These are phyloP conservation scores for Colletotrichum sublineola DNA, from an alignment of 2,329 filamentous ascomycete genomes.

Conservation along the genomic window DNA sequence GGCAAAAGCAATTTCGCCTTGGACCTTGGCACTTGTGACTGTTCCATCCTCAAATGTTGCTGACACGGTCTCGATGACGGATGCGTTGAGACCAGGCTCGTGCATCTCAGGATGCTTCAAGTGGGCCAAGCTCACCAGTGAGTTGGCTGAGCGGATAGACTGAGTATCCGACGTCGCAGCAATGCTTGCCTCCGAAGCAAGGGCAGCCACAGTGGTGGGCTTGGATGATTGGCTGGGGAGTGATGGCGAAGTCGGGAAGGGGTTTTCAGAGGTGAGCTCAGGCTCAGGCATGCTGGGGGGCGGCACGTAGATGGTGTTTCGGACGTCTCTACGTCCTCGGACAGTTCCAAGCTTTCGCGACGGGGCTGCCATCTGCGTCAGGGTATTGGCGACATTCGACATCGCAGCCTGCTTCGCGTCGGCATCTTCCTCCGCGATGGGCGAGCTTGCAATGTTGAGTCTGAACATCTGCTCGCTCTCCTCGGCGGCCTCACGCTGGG, in stretches of 20 bases:
- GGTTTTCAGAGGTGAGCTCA: constrained; percentile 51
- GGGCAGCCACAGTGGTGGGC: constrained; percentile 64
- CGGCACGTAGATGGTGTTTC: constrained; percentile 89
- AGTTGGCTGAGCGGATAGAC: constrained; percentile 90
- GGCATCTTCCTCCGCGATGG: constrained; percentile 82
- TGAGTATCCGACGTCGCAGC: constrained; percentile 82
- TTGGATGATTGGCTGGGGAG: constrained; percentile 52
- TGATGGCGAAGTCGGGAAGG: constrained; percentile 55
- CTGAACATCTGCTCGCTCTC: constrained; percentile 79
- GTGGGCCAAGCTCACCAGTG: constrained; percentile 77
- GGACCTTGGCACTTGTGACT: constrained; percentile 79
- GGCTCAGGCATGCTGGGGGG: constrained; percentile 54
- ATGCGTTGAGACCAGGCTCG: constrained; percentile 84
- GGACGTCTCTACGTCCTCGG: constrained; percentile 88
- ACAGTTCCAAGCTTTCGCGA: constrained; percentile 81
- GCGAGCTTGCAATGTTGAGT: constrained; percentile 82
- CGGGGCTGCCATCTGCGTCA: constrained; percentile 74
- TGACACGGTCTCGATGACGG: constrained; percentile 92
- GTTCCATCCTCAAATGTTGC: constrained; percentile 83
- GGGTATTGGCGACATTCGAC: constrained; percentile 79
- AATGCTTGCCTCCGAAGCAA: constrained; percentile 74
- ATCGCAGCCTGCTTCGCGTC: constrained; percentile 80
- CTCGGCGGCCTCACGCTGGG: constrained; percentile 75
- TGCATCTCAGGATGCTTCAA: constrained; percentile 85
- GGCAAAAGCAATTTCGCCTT: constrained; percentile 89